Conservation (phyloP, 129 eudicot species). For the Flaveria robusta region DNA sequence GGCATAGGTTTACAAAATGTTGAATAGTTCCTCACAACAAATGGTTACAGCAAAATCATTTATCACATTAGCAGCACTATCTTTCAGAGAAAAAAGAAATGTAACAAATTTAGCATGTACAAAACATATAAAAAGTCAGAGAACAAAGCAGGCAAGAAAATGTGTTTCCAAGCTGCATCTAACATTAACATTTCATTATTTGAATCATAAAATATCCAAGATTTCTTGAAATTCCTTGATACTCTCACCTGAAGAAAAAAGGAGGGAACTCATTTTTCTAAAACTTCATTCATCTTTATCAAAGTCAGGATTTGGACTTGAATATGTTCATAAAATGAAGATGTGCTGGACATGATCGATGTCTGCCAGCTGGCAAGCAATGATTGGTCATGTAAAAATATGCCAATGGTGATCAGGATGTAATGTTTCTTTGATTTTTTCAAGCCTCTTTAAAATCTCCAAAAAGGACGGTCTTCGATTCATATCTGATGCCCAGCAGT, state of each 20-base stretch:
- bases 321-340: slow-evolving; percentile 30
- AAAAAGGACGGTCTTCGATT: slow-evolving; percentile 73
- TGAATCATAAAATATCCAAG: slow-evolving; percentile 12
- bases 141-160: not conserved
- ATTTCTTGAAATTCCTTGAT: slow-evolving; percentile 26
- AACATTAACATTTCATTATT: slow-evolving; percentile 30
- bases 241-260: slow-evolving; percentile 25
- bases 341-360: not conserved
- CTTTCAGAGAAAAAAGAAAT: slow-evolving; percentile 16
- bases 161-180: slow-evolving; percentile 7
- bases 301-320: slow-evolving; percentile 15
- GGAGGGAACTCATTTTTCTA: slow-evolving; percentile 21
- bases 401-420: slow-evolving; percentile 79
- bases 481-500: slow-evolving; percentile 87
- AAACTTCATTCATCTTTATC: slow-evolving; percentile 16
- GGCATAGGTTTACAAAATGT: not conserved
- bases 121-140: slow-evolving; percentile 6
- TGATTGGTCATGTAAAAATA: slow-evolving; percentile 47
- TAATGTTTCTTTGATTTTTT: slow-evolving; percentile 60
- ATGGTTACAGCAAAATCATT: not conserved
- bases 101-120: slow-evolving; percentile 22
- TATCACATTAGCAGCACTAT: slow-evolving; percentile 3
- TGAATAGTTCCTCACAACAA: not conserved
- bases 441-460: slow-evolving; percentile 78
- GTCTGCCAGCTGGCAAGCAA: slow-evolving; percentile 4